Evolutionary conservation across 2,329 filamentous ascomycete species (phyloP).

Genomic region (Aureobasidium mangrovei): DNA sequence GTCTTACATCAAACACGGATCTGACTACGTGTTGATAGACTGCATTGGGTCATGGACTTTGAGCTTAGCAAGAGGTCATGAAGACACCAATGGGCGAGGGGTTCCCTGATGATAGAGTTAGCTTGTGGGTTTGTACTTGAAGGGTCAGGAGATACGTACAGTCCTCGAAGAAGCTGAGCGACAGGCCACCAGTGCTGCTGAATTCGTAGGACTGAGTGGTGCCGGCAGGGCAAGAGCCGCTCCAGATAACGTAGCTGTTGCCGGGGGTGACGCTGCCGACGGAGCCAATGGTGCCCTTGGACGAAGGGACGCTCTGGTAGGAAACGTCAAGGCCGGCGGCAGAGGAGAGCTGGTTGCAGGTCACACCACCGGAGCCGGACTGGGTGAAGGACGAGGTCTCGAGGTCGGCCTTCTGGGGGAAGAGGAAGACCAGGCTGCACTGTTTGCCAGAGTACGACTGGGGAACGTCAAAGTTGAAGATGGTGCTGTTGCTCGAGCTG

Average conservation of each 20-base stretch:
- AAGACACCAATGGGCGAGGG: slow-evolving; percentile 15
- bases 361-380: slow-evolving; percentile 31
- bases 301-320: slow-evolving; percentile 17
- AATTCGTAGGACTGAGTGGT: slow-evolving; percentile 20
- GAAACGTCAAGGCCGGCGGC: slow-evolving; percentile 19
- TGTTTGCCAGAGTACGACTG: slow-evolving; percentile 31
- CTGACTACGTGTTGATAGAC: too few species aligned
- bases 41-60: too few species aligned
- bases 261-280: slow-evolving; percentile 17
- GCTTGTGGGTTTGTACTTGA: not conserved
- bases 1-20: too few species aligned
- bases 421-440: slow-evolving; percentile 41
- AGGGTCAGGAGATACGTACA: not conserved
- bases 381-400: slow-evolving; percentile 29
- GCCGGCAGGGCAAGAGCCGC: slow-evolving; percentile 22
- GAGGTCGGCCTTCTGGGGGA: slow-evolving; percentile 32
- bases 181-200: slow-evolving; percentile 17
- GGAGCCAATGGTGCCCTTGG: not conserved
- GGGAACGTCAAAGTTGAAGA: slow-evolving; percentile 42
- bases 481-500: slow-evolving; percentile 28
- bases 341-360: slow-evolving; percentile 21
- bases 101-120: slow-evolving; percentile 1
- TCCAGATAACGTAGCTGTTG: slow-evolving; percentile 23
- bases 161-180: slow-evolving; percentile 23
- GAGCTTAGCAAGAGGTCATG: slow-evolving; percentile 15